phyloP scores from a whole-genome alignment of 2,329 filamentous ascomycete genomes.

The Curvularia eragrostidis region DNA sequence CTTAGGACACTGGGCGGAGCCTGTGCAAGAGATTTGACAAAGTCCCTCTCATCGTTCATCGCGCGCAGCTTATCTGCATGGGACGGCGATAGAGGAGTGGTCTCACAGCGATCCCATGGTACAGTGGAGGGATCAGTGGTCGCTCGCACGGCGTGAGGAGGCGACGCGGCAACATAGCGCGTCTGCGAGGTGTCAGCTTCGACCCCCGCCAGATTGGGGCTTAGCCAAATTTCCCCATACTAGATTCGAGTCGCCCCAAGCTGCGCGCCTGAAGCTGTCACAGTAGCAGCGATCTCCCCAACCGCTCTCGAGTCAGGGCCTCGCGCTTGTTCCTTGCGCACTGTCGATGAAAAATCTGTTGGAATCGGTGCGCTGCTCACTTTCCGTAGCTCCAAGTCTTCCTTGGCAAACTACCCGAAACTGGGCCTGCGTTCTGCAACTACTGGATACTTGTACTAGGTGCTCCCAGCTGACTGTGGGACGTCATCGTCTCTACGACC shows the following conservation, averaged over 20 bases:
- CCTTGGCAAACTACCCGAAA: conserved; percentile 20
- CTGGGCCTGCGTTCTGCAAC: conserved; percentile 7
- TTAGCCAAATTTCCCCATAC: conserved; percentile 18
- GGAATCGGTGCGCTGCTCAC: not conserved
- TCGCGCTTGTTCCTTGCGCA: not conserved
- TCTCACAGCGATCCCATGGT: conserved; percentile 43
- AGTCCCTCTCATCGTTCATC: conserved; percentile 35
- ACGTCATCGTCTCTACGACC: conserved; percentile 16
- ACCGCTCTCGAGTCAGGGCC: conserved; percentile 3
- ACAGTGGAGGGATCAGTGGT: conserved; percentile 40
- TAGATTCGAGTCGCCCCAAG: conserved; percentile 13
- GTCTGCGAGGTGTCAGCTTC: conserved; percentile 20
- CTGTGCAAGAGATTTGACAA: conserved; percentile 38
- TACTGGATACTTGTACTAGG: not conserved
- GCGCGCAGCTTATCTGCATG: conserved; percentile 34
- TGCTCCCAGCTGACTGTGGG: not conserved
- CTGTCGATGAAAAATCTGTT: conserved; percentile 2
- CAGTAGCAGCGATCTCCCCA: conserved; percentile 6
- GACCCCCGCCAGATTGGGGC: conserved; percentile 16
- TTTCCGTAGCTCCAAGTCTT: conserved; percentile 21
- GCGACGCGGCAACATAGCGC: conserved; percentile 29
- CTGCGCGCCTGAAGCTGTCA: conserved; percentile 3
- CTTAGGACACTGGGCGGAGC: conserved; percentile 30
- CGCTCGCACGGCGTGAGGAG: conserved; percentile 42
- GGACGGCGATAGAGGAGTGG: conserved; percentile 32